phyloP scores from a whole-genome alignment of 805 yeast species.

The Candida maltosa region DNA sequence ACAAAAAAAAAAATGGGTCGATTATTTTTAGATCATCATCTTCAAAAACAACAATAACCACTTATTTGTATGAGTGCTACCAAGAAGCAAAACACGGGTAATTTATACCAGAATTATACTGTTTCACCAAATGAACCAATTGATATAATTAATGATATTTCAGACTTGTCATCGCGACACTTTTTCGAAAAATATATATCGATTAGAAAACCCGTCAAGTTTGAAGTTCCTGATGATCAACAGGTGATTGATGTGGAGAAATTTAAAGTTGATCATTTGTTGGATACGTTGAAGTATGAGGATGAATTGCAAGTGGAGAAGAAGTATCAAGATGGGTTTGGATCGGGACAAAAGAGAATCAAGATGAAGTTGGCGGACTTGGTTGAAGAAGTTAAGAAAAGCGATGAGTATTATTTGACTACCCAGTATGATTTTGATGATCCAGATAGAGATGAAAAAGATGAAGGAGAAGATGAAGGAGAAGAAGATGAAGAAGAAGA shows the following conservation, averaged over 20 bases:
- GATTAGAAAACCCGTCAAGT: constrained; percentile 48
- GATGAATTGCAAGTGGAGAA: constrained; percentile 53
- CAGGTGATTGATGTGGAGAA: constrained; percentile 18
- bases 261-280: constrained; percentile 35
- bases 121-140: neutral
- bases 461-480: constrained; percentile 7
- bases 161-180: constrained; percentile 1
- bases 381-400: constrained; percentile 35
- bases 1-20: too few relatives aligned
- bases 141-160: neutral
- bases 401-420: constrained; percentile 55
- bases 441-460: constrained; percentile 13
- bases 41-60: too few relatives aligned
- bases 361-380: constrained; percentile 51
- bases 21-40: too few relatives aligned
- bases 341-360: constrained; percentile 56
- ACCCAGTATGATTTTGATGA: constrained; percentile 60
- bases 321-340: constrained; percentile 55
- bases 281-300: constrained; percentile 31
- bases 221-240: neutral
- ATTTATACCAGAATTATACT: constrained; percentile 4
- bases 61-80: too few relatives aligned
- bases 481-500: constrained; percentile 16
- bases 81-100: neutral
- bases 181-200: constrained; percentile 41